Evolutionary conservation across 1,284 basidiomycete genomes (phyloP).

Genomic region (Leucoagaricus sp.): DNA sequence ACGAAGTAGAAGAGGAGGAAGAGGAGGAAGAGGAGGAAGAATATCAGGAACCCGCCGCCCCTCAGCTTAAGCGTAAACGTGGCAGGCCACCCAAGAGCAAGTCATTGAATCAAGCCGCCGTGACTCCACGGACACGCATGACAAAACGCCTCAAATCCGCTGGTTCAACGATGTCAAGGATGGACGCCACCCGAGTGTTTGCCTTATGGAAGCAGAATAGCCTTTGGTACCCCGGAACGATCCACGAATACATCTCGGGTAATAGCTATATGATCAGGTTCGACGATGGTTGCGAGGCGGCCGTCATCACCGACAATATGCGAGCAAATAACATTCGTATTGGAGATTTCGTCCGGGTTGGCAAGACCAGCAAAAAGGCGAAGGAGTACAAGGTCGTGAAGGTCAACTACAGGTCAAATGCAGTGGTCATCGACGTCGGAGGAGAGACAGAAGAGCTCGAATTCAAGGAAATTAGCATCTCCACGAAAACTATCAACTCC

Average conservation of each 20-base stretch:
- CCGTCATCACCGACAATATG: conserved; percentile 53
- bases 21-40: conserved; percentile 32
- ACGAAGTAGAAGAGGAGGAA: conserved; percentile 34
- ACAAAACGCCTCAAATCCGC: conserved; percentile 31
- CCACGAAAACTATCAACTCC: conserved; percentile 45
- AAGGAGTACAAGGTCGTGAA: conserved; percentile 9
- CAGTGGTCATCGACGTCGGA: conserved; percentile 42
- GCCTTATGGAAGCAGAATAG: conserved; percentile 64
- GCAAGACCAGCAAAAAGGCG: background rate
- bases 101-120: conserved; percentile 19
- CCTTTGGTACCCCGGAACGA: conserved; percentile 61
- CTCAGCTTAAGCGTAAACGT: conserved; percentile 45
- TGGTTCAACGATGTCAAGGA: conserved; percentile 25
- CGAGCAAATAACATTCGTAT: conserved; percentile 48
- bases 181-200: conserved; percentile 54
- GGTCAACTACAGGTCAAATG: conserved; percentile 27
- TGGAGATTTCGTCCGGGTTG: conserved; percentile 55
- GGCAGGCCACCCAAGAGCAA: conserved; percentile 17
- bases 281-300: conserved; percentile 54
- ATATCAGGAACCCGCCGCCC: conserved; percentile 25
- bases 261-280: conserved; percentile 52
- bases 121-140: conserved; percentile 24
- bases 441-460: conserved; percentile 35
- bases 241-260: conserved; percentile 36
- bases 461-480: conserved; percentile 45